Percentiles rank a stretch among this genome's conserved stretches.
Conservation (phyloP, 805 yeast genomes). For the Candida pseudoglaebosa region DNA sequence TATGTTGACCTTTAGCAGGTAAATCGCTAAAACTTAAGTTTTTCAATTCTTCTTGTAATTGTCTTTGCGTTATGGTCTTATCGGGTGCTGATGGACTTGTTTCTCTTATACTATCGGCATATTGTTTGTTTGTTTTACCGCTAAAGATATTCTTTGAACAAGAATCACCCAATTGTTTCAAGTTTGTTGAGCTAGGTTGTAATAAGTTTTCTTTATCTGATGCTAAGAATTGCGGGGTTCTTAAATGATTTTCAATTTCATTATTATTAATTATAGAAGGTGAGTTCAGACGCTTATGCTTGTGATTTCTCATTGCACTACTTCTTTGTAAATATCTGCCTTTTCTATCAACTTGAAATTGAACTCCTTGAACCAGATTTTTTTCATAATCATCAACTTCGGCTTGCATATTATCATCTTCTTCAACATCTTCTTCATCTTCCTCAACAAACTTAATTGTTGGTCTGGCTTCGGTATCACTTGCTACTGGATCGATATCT, state of each 20-base stretch:
- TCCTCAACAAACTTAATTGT: conserved; percentile 59
- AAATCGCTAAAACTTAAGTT: conserved; percentile 67
- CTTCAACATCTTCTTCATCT: conserved; percentile 17
- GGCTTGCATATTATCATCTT: conserved; percentile 8
- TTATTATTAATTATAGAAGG: conserved; percentile 36
- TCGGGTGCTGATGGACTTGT: conserved; percentile 7
- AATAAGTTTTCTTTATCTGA: conserved; percentile 16
- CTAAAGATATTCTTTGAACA: neutral
- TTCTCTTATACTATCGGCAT: neutral
- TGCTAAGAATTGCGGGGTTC: conserved; percentile 31
- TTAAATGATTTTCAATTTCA: conserved; percentile 31
- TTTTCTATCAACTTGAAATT: conserved; percentile 1
- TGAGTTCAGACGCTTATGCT: conserved; percentile 11
- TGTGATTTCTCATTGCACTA: neutral
- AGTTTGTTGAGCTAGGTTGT: conserved; percentile 3
- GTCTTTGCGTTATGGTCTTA: conserved; percentile 25
- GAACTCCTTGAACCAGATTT: conserved; percentile 4
- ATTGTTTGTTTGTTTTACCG: neutral
- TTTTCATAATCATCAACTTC: conserved; percentile 5
- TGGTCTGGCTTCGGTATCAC: conserved; percentile 57
- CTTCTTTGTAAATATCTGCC: neutral
- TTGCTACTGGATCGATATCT: conserved; percentile 46
- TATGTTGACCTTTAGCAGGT: conserved; percentile 90
- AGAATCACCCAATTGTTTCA: neutral
- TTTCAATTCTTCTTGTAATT: conserved; percentile 35